Conservation (phyloP, 1,284 basidiomycete species). For the Anthracocystis setariae region DNA sequence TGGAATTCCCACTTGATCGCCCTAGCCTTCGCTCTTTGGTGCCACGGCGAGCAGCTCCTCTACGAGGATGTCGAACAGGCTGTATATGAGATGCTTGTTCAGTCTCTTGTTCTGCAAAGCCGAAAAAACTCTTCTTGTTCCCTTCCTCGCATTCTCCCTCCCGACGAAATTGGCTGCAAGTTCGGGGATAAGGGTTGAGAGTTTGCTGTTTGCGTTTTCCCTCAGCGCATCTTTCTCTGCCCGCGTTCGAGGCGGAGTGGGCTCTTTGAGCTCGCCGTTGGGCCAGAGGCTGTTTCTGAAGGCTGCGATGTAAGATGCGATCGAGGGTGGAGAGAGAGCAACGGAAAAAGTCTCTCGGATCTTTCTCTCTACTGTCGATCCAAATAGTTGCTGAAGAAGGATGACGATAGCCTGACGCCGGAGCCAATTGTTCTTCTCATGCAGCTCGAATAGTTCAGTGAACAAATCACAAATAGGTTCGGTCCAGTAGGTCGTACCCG, state of each 20-base stretch:
- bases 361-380: slow-evolving; percentile 96
- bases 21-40: neutral
- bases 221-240: slow-evolving; percentile 82
- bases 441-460: slow-evolving; percentile 89
- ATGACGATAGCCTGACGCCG: slow-evolving; percentile 95
- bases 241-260: slow-evolving; percentile 75
- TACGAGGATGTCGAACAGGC: slow-evolving; percentile 46
- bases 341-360: slow-evolving; percentile 78
- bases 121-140: slow-evolving; percentile 87
- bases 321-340: slow-evolving; percentile 65
- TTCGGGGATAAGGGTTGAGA: slow-evolving; percentile 92
- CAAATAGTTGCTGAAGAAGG: slow-evolving; percentile 92
- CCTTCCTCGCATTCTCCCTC: slow-evolving; percentile 87
- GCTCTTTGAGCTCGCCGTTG: slow-evolving; percentile 77
- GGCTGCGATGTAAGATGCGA: slow-evolving; percentile 75
- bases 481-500: slow-evolving; percentile 80
- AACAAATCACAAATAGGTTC: slow-evolving; percentile 93
- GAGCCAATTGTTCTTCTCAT: slow-evolving; percentile 94
- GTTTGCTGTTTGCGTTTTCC: slow-evolving; percentile 85
- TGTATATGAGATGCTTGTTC: slow-evolving; percentile 71
- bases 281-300: slow-evolving; percentile 84
- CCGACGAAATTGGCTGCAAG: slow-evolving; percentile 96
- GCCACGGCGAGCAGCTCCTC: slow-evolving; percentile 40
- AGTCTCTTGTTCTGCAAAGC: slow-evolving; percentile 89
- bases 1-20: neutral